Evolutionary conservation across 2,329 filamentous ascomycete species (phyloP).

Genomic region (Fusarium humuli): DNA sequence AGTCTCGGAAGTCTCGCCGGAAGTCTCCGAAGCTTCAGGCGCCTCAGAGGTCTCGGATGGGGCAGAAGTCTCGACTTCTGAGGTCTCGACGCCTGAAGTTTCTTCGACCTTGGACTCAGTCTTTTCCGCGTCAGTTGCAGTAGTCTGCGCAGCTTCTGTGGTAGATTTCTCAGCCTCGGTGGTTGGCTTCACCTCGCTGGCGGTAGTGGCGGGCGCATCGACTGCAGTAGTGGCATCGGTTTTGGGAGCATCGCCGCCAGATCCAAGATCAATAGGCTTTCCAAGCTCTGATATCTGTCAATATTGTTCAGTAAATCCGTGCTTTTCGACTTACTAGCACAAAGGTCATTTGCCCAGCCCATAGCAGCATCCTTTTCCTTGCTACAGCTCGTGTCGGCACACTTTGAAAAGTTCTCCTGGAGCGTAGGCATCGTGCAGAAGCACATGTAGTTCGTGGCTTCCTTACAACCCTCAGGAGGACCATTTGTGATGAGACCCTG

Average conservation of each 20-base stretch:
- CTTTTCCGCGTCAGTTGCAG: background rate
- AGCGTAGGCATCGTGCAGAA: conserved; percentile 46
- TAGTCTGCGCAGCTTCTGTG: background rate
- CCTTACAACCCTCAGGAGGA: conserved; percentile 46
- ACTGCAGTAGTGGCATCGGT: conserved; percentile 6
- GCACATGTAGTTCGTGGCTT: conserved; percentile 49
- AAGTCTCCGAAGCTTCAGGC: background rate
- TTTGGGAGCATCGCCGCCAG: conserved; percentile 7
- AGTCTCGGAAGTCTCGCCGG: background rate
- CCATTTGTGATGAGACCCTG: conserved; percentile 45
- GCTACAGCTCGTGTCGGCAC: conserved; percentile 27
- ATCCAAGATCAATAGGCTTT: conserved; percentile 21
- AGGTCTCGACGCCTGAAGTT: background rate
- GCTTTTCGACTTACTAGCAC: conserved; percentile 46
- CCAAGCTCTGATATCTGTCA: conserved; percentile 20
- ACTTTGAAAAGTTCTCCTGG: conserved; percentile 44
- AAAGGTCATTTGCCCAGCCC: conserved; percentile 44
- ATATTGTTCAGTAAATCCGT: too few relatives aligned
- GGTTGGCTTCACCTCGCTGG: background rate
- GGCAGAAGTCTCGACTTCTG: background rate
- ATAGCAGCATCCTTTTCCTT: conserved; percentile 25
- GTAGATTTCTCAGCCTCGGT: background rate
- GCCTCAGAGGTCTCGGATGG: background rate
- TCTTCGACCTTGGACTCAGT: background rate
- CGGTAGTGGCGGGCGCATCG: background rate